Conservation (phyloP, 768 basidiomycete genomes). For the Hebeloma cylindrosporum region DNA sequence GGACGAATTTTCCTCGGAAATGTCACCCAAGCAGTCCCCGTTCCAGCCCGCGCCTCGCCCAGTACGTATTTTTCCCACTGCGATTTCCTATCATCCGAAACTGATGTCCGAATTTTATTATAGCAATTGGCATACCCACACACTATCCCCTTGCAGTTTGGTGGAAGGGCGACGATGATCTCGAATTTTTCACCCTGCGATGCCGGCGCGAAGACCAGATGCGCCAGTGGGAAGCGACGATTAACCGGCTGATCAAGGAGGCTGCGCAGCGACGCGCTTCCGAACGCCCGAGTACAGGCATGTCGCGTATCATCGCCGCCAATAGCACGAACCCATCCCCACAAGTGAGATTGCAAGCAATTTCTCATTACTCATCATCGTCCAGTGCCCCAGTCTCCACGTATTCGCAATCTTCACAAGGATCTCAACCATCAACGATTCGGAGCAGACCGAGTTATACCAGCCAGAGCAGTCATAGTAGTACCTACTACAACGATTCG, state of each 20-base stretch:
- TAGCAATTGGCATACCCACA: slow-evolving; percentile 51
- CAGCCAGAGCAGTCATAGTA: slow-evolving; percentile 25
- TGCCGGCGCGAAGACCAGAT: slow-evolving; percentile 92
- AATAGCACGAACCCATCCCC: slow-evolving; percentile 49
- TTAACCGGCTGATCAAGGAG: slow-evolving; percentile 84
- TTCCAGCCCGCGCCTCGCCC: slow-evolving; percentile 53
- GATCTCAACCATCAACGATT: slow-evolving; percentile 21
- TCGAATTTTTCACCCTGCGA: slow-evolving; percentile 92
- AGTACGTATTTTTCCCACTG: slow-evolving; percentile 45
- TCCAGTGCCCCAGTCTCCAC: slow-evolving; percentile 29
- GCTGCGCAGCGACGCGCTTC: slow-evolving; percentile 68
- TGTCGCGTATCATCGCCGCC: slow-evolving; percentile 51
- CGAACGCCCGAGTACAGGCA: slow-evolving; percentile 46
- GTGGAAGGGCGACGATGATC: slow-evolving; percentile 93
- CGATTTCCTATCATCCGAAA: slow-evolving; percentile 3
- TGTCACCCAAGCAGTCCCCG: slow-evolving; percentile 78
- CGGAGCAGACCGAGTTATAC: slow-evolving; percentile 30
- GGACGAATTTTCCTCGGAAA: slow-evolving; percentile 98
- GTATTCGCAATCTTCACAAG: slow-evolving; percentile 32
- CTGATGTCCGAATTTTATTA: slow-evolving; percentile 8
- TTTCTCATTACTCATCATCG: slow-evolving; percentile 28
- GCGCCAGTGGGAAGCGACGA: slow-evolving; percentile 86
- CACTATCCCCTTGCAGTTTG: slow-evolving; percentile 84
- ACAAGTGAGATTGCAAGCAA: slow-evolving; percentile 32
- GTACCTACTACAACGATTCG: slow-evolving; percentile 12